A percentile compares a stretch with the other conserved stretches of the same genome.
Conservation (phyloP, 176 grass and related monocot species). For the Rhipidocladum racemiflorum region DNA sequence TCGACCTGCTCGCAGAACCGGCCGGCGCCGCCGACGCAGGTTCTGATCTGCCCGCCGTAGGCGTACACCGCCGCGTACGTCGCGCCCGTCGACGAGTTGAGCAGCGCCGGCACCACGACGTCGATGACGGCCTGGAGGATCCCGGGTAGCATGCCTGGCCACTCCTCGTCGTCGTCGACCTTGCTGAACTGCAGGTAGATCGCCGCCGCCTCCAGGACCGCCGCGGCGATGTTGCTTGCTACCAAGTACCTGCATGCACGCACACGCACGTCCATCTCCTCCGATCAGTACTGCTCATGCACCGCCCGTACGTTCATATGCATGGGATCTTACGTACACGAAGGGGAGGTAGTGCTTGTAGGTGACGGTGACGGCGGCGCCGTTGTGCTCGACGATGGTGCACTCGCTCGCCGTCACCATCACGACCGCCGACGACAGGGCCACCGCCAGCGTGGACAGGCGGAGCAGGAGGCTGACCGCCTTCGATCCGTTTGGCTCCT, state of each 20-base stretch:
- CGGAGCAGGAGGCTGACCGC: conserved; percentile 19
- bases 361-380: not conserved
- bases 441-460: not conserved
- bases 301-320: not conserved
- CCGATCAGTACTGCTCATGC: not conserved
- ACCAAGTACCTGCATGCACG: conserved; percentile 1
- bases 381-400: not conserved
- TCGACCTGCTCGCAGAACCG: conserved; percentile 1
- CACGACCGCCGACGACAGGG: conserved; percentile 11
- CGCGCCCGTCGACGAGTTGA: not conserved
- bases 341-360: conserved; percentile 24
- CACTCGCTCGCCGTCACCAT: conserved; percentile 25
- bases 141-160: not conserved
- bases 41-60: not conserved
- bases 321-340: not conserved
- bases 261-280: not conserved
- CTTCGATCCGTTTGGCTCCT: not conserved
- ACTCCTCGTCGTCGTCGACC: not conserved
- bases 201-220: conserved; percentile 14
- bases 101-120: conserved; percentile 10
- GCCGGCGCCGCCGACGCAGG: not conserved
- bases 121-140: not conserved
- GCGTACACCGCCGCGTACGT: not conserved
- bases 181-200: conserved; percentile 20
- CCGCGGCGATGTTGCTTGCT: not conserved